Conservation (phyloP, 2,329 filamentous ascomycete genomes). For the Fusarium clavum region DNA sequence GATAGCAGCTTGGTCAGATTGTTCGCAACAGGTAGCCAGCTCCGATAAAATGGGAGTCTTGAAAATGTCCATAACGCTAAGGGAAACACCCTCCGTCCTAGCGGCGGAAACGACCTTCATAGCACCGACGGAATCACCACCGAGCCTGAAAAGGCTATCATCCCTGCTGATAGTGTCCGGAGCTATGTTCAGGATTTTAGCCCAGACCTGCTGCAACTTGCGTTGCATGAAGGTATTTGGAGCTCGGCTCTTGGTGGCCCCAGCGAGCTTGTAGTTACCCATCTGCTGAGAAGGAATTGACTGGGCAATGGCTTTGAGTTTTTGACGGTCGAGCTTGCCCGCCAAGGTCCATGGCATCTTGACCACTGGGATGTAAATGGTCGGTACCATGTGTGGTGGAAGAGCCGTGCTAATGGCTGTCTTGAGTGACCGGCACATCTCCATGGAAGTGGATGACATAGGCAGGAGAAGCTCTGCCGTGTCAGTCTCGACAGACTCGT, state of each 20-base stretch:
- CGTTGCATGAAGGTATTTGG: slow-evolving; percentile 53
- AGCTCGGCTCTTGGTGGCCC: slow-evolving; percentile 41
- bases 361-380: slow-evolving; percentile 54
- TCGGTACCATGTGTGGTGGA: slow-evolving; percentile 57
- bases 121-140: slow-evolving; percentile 51
- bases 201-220: slow-evolving; percentile 46
- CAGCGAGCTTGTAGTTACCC: slow-evolving; percentile 30
- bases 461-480: slow-evolving; percentile 1
- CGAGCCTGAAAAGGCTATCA: slow-evolving; percentile 59
- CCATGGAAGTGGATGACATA: slow-evolving; percentile 15
- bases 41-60: slow-evolving; percentile 22
- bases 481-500: not conserved
- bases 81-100: slow-evolving; percentile 24
- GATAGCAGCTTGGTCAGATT: not conserved
- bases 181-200: not conserved
- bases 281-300: slow-evolving; percentile 17
- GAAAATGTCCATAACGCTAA: slow-evolving; percentile 33
- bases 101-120: slow-evolving; percentile 42
- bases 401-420: slow-evolving; percentile 9
- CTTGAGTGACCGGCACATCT: slow-evolving; percentile 27
- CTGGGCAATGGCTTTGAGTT: slow-evolving; percentile 41
- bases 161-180: not conserved
- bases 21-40: slow-evolving; percentile 19
- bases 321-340: slow-evolving; percentile 59
- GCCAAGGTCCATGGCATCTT: slow-evolving; percentile 56